phyloP scores from a whole-genome alignment of 73 alveolate species.

The Paraurostyla sp. region DNA sequence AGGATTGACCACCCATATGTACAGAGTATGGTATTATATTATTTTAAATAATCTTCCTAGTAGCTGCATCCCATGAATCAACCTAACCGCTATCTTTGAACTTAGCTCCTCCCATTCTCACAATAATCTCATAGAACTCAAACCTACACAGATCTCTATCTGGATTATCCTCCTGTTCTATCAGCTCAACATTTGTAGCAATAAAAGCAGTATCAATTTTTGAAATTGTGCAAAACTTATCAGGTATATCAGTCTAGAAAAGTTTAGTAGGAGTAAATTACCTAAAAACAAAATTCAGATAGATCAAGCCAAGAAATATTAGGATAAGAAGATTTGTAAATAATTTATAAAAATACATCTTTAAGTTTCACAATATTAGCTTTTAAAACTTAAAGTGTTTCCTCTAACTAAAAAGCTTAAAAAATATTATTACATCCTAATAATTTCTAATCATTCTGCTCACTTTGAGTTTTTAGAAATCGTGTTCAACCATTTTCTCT shows the following conservation, averaged over 20 bases:
- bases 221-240: conserved; percentile 61
- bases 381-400: not conserved
- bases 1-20: not conserved
- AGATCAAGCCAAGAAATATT: conserved; percentile 38
- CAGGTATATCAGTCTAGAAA: conserved; percentile 68
- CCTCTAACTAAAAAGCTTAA: not conserved
- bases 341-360: not conserved
- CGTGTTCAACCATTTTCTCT: not conserved
- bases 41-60: not conserved
- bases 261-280: not conserved
- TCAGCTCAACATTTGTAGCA: conserved; percentile 63
- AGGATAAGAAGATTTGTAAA: conserved; percentile 15
- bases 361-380: not conserved
- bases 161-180: conserved; percentile 46
- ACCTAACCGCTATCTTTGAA: conserved; percentile 46
- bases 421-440: conserved; percentile 5
- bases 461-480: not conserved
- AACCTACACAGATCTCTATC: conserved; percentile 59
- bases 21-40: conserved; percentile 20
- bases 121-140: conserved; percentile 63
- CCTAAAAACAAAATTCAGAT: conserved; percentile 27
- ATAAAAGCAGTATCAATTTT: conserved; percentile 72
- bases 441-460: not conserved
- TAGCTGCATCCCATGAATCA: conserved; percentile 49
- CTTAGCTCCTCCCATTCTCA: conserved; percentile 65